Evolutionary conservation across 2,329 filamentous ascomycete species (phyloP), one percentile per base, ranked within the genome.

Genomic region (Colletotrichum navitas): DNA sequence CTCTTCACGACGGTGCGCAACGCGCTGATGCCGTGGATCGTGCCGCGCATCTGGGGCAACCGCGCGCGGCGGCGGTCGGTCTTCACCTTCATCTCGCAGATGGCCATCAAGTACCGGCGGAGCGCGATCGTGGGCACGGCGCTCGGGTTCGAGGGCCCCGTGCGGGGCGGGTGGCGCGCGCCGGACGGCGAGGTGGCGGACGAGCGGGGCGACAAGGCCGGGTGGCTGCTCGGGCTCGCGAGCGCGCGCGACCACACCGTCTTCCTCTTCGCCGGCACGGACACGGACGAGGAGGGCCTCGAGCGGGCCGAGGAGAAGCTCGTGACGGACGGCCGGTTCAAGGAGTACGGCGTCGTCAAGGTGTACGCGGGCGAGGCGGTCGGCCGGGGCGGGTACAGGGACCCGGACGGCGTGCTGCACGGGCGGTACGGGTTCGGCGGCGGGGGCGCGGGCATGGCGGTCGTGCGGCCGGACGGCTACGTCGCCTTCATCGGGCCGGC

Each of bases 111-210:
- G 34, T 87, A 87, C 74, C 79, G 83, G 12, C 72, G 76, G 1
- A 85, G 81, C 66, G 60, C 76, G 1, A 74, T 86, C 14, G 80
- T 82, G 1, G 77, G 77, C 16, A 79, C 79, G 1, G 79, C 78
- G 3, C 11, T 66, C 1, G 77, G 76, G 5, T 80, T 77, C 55
- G 73, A 70, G 2, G 83, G 83, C 0, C 75, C 74, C 0, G 74
- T 88, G 2, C 79, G 80, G 54, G 84, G 85, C 41, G 86, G 86
- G 1, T 83, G 87, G 74, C 82, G 87, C 18, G 78, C 84, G 5
- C 82, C 82, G 0, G 83, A 86, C 68, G 81, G 81, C 5, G 74
- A 72, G 60, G 36, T 82, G 1, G 36, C 43, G 10, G 68, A 71
- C 16, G 32, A 49, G 54, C 71, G 52, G 14, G 63, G 47, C 1